These are phyloP conservation scores for Aspergillus brunneoviolaceus DNA, from an alignment of 2,329 filamentous ascomycete genomes.

Conservation along the genomic window DNA sequence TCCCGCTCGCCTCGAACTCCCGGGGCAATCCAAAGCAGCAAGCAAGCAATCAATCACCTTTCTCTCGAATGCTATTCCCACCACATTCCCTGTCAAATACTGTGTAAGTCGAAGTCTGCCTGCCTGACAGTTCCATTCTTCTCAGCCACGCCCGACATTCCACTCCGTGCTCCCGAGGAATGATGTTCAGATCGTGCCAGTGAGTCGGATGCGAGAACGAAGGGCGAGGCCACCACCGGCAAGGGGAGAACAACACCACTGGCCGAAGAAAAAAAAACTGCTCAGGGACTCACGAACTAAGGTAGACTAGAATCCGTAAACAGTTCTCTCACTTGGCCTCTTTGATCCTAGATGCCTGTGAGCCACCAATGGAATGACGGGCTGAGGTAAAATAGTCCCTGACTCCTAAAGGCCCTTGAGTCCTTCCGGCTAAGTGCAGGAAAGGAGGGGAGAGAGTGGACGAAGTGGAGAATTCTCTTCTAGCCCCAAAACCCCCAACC, in stretches of 20 bases:
- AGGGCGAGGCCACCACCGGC: not conserved
- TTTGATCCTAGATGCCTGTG: slow-evolving; percentile 1
- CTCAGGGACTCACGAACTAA: not conserved
- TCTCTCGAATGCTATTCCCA: not conserved
- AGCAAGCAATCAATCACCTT: not conserved
- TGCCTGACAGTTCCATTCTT: not conserved
- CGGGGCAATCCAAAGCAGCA: not conserved
- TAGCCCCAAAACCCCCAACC: not conserved
- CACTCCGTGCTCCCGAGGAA: not conserved
- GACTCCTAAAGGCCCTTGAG: not conserved
- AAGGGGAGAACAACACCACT: not conserved
- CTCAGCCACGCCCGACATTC: not conserved
- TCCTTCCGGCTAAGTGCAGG: not conserved
- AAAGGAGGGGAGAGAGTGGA: not conserved
- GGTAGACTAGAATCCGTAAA: too few relatives aligned
- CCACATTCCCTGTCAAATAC: not conserved
- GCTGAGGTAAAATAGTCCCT: not conserved
- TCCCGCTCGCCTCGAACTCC: not conserved
- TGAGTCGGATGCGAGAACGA: not conserved
- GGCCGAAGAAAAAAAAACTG: not conserved
- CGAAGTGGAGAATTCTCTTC: not conserved
- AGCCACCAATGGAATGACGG: not conserved
- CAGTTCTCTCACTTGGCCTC: not conserved
- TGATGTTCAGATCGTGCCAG: not conserved
- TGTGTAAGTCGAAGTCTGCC: not conserved